Evolutionary conservation across 176 grass and related monocot species (phyloP).

Genomic region (Areca catechu): DNA sequence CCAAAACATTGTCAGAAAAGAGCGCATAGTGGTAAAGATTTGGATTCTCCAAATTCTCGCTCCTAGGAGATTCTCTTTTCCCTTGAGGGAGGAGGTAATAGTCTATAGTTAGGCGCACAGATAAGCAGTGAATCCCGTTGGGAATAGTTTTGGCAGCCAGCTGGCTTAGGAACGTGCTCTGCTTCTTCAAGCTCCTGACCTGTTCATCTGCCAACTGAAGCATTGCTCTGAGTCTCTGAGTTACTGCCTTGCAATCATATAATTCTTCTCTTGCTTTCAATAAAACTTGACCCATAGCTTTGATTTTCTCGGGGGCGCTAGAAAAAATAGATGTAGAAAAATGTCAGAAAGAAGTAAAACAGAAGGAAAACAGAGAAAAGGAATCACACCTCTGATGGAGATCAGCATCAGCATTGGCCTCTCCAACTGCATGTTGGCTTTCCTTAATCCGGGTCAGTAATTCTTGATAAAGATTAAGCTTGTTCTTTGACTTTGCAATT

Average conservation of each 20-base stretch:
- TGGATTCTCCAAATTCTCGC: slow-evolving; percentile 84
- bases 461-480: slow-evolving; percentile 61
- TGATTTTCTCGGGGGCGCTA: slow-evolving; percentile 75
- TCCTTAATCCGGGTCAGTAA: slow-evolving; percentile 70
- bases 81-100: slow-evolving; percentile 80
- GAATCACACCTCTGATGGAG: slow-evolving; percentile 64
- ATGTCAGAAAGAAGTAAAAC: slow-evolving; percentile 3
- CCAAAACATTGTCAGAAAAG: slow-evolving; percentile 96
- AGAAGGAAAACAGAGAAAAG: background rate
- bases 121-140: slow-evolving; percentile 94
- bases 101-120: slow-evolving; percentile 88
- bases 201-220: slow-evolving; percentile 96
- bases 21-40: slow-evolving; percentile 92
- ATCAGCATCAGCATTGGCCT: slow-evolving; percentile 77
- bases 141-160: slow-evolving; percentile 99
- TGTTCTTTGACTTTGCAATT: slow-evolving; percentile 66
- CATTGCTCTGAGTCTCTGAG: slow-evolving; percentile 78
- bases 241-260: slow-evolving; percentile 73
- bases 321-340: slow-evolving; percentile 16
- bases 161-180: slow-evolving; percentile 92
- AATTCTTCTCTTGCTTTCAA: slow-evolving; percentile 80
- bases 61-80: slow-evolving; percentile 55
- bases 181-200: slow-evolving; percentile 94
- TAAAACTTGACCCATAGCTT: slow-evolving; percentile 83
- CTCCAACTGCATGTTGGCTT: slow-evolving; percentile 80